phyloP scores from a whole-genome alignment of 768 basidiomycete species.

The Clitopilus hobsonii region DNA sequence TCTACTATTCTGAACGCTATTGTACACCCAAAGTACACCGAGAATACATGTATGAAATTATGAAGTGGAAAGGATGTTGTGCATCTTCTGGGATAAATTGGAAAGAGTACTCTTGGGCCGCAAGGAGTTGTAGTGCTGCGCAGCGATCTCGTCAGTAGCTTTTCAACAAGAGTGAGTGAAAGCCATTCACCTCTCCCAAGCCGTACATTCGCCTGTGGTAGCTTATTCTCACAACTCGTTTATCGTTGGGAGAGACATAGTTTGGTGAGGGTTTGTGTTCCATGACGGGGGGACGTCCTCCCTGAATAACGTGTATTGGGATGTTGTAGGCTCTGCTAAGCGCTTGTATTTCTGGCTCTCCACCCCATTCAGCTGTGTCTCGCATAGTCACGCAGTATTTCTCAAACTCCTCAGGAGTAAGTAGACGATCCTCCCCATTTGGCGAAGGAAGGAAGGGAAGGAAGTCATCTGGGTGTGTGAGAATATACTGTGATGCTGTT shows the following conservation, averaged over 20 bases:
- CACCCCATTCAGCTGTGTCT: slow-evolving; percentile 91
- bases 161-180: not conserved
- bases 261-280: slow-evolving; percentile 60
- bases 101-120: slow-evolving; percentile 42
- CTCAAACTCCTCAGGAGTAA: slow-evolving; percentile 61
- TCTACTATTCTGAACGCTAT: slow-evolving; percentile 48
- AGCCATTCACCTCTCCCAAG: slow-evolving; percentile 77
- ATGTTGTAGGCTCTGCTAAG: slow-evolving; percentile 75
- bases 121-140: slow-evolving; percentile 85
- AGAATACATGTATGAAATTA: slow-evolving; percentile 8
- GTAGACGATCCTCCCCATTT: slow-evolving; percentile 70
- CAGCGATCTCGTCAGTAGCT: slow-evolving; percentile 4
- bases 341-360: slow-evolving; percentile 95
- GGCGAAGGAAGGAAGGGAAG: slow-evolving; percentile 84
- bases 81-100: slow-evolving; percentile 20
- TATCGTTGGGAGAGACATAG: slow-evolving; percentile 20
- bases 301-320: slow-evolving; percentile 90
- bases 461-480: slow-evolving; percentile 82
- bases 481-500: slow-evolving; percentile 79
- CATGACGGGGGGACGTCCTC: slow-evolving; percentile 76
- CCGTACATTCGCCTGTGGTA: slow-evolving; percentile 96
- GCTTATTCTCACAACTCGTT: slow-evolving; percentile 64
- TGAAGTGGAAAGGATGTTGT: slow-evolving; percentile 18
- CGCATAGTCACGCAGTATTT: slow-evolving; percentile 76
- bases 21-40: not conserved